phyloP scores from a whole-genome alignment of 768 basidiomycete genomes.

The Lentinula lateritia region DNA sequence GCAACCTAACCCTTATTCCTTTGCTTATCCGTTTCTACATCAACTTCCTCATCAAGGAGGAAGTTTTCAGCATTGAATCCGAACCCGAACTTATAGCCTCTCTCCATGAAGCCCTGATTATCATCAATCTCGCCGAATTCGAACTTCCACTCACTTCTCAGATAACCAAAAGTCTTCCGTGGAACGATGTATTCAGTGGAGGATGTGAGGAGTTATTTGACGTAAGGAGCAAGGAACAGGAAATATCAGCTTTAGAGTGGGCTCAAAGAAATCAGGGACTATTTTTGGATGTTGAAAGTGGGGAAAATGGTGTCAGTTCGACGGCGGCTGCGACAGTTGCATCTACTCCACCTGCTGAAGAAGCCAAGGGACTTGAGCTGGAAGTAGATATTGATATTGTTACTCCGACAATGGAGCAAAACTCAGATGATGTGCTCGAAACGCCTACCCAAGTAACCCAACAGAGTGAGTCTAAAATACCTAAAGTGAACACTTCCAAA shows the following conservation, averaged over 20 bases:
- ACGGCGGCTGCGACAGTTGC: background rate
- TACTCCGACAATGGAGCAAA: slow-evolving; percentile 24
- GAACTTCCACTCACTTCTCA: slow-evolving; percentile 47
- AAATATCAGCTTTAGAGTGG: slow-evolving; percentile 1
- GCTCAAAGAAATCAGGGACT: background rate
- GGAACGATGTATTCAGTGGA: slow-evolving; percentile 34
- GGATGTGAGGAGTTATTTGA: slow-evolving; percentile 50
- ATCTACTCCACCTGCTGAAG: background rate
- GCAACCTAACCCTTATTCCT: slow-evolving; percentile 44
- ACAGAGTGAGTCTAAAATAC: slow-evolving; percentile 8
- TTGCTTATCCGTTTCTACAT: slow-evolving; percentile 57
- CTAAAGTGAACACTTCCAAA: slow-evolving; percentile 20
- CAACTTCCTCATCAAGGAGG: slow-evolving; percentile 51
- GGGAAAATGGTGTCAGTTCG: background rate
- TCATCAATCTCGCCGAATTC: slow-evolving; percentile 34
- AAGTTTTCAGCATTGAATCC: slow-evolving; percentile 28
- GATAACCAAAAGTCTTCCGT: slow-evolving; percentile 42
- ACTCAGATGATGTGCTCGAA: slow-evolving; percentile 14
- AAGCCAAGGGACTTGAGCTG: background rate
- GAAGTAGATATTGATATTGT: background rate
- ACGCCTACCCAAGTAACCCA: background rate
- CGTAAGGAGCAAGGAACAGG: slow-evolving; percentile 34
- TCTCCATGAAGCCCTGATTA: slow-evolving; percentile 39
- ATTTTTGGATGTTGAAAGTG: background rate
- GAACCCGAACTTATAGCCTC: slow-evolving; percentile 39